These are phyloP conservation scores for Solidago caesia DNA, from an alignment of 129 eudicot genomes.

Conservation along the genomic window DNA sequence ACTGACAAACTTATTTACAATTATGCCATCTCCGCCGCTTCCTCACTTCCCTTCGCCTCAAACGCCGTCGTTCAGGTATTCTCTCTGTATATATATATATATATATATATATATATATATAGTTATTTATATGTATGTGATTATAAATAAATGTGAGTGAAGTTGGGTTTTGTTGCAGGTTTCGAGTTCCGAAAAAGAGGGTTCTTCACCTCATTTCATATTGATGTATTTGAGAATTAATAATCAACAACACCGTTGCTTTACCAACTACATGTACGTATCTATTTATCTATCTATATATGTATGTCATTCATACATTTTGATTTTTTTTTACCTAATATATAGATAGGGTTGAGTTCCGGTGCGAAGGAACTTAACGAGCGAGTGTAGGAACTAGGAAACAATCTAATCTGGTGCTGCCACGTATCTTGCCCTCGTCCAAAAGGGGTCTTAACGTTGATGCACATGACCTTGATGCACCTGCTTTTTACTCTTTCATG, in stretches of 20 bases:
- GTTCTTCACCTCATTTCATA: constrained; percentile 48
- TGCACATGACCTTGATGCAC: too few species aligned
- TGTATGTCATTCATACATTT: too few species aligned
- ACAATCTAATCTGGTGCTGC: too few species aligned
- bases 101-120: not conserved
- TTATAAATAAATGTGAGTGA: constrained; percentile 9
- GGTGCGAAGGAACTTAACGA: too few species aligned
- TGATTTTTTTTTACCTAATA: too few species aligned
- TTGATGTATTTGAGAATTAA: constrained; percentile 45
- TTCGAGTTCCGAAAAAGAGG: constrained; percentile 37
- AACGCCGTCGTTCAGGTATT: constrained; percentile 78
- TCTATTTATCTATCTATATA: not conserved
- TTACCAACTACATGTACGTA: constrained; percentile 60
- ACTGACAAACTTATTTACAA: constrained; percentile 48
- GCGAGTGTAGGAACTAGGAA: too few species aligned
- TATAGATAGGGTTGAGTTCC: too few species aligned
- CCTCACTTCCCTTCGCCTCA: constrained; percentile 77
- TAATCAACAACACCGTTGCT: constrained; percentile 37
- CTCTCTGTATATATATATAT: not conserved
- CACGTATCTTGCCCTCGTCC: too few species aligned
- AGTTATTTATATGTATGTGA: not conserved
- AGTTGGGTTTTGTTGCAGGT: constrained; percentile 40
- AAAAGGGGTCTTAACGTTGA: too few species aligned
- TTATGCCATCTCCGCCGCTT: constrained; percentile 49
- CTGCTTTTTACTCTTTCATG: too few species aligned